phyloP scores from a whole-genome alignment of 805 yeast genomes.

The Myxozyma vanderwaltii region DNA sequence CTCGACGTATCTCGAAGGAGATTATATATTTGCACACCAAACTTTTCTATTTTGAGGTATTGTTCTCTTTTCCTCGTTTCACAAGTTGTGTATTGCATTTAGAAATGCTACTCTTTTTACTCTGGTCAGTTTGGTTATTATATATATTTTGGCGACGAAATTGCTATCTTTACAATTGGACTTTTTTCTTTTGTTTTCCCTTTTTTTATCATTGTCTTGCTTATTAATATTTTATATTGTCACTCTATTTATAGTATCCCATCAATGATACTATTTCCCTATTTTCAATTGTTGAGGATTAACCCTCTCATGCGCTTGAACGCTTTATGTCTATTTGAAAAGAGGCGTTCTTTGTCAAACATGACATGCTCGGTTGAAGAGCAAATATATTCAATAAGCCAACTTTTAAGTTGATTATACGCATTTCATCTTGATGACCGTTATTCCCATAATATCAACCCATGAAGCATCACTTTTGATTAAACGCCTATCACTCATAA shows the following conservation, averaged over 20 bases:
- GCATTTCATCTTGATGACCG: slow-evolving; percentile 3
- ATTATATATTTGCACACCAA: too few relatives aligned
- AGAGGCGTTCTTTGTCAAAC: neutral
- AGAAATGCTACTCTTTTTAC: neutral
- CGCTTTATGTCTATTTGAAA: neutral
- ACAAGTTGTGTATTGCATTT: neutral
- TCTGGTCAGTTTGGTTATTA: neutral
- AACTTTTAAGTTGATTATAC: neutral
- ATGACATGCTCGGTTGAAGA: neutral
- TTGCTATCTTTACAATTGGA: too few relatives aligned
- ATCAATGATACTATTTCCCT: neutral
- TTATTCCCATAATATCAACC: slow-evolving; percentile 15
- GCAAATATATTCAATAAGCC: neutral
- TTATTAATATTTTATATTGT: neutral
- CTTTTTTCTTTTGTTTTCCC: neutral
- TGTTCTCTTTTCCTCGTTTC: neutral
- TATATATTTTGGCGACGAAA: slow-evolving; percentile 2
- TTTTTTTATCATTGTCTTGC: neutral
- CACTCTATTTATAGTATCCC: neutral
- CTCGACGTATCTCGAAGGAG: too few relatives aligned
- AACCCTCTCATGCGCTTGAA: neutral
- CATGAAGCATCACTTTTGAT: slow-evolving; percentile 7
- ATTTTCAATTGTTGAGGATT: neutral
- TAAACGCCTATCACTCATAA: slow-evolving; percentile 20
- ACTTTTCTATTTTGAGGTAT: too few relatives aligned